Evolutionary conservation across 352 stramenopile species (phyloP), one percentile per base, ranked within the genome.

Genomic region (Blastocystis sp.): DNA sequence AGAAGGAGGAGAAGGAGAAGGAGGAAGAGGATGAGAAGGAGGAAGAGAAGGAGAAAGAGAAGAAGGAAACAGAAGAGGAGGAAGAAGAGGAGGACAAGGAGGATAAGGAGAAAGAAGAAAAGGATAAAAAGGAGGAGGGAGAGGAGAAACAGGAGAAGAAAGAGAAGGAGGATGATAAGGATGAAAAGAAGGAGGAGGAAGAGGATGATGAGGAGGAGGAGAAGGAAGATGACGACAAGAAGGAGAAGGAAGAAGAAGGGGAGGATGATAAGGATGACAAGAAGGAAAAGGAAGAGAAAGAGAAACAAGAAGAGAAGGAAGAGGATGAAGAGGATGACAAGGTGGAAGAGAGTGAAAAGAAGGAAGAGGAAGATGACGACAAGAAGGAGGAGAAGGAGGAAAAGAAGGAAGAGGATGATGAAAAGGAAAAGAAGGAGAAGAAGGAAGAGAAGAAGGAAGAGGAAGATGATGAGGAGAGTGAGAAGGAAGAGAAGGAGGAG

Each of bases 251-350:
- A 14, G 11, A 43, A 10, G 52, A 57, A 38, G 74, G 38, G 38
- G 54, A 70, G 21, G 74, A 84, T 17, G 14, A 57, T 14, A 24
- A 74, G 64, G 42, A 74, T 9, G 17, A n/a, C 40, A 24, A 48
- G 64, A 40, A 40, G 3, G 19, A n/a, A 74, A 24, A 74, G 6
- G 64, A 74, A 14, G 17, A 54, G 34, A n/a, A n/a, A 48, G 66
- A 48, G 24, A 45, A 76, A 11, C 14, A 52, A n/a, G 21, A n/a
- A 24, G 38, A 76, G 6, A 38, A 54, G 38, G 24, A 71, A 4
- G 48, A 59, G 40, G 40, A 76, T 14, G 21, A 71, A 62, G 70
- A 65, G 17, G 45, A 81, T 34, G 70, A 81, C 2, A 64, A 81
- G 7, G n/a, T 21, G 48, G 74, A 82, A 34, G 57, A 82, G 38